A percentile compares a stretch with the other conserved stretches of the same genome.
These are phyloP conservation scores for Bretschneidera sinensis DNA, from an alignment of 345 rosid genomes.

Conservation along the genomic window DNA sequence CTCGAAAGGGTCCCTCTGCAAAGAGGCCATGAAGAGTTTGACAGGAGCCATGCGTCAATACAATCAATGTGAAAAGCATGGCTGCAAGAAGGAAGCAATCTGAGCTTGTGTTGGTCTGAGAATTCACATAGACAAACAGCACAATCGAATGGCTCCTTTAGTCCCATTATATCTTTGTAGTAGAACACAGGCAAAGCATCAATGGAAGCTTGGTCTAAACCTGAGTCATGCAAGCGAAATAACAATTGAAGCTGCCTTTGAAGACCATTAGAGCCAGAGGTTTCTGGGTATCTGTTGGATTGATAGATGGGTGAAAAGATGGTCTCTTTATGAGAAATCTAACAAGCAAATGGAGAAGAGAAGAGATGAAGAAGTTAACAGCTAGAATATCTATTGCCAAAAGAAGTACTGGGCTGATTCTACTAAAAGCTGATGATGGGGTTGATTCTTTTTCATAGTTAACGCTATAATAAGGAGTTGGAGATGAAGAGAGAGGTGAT, in stretches of 20 bases:
- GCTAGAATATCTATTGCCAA: slow-evolving; percentile 46
- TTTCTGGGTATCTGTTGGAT: slow-evolving; percentile 39
- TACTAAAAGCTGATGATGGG: slow-evolving; percentile 26
- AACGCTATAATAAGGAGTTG: slow-evolving; percentile 16
- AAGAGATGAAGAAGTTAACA: slow-evolving; percentile 44
- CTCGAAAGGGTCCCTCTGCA: slow-evolving; percentile 49
- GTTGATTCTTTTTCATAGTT: slow-evolving; percentile 25
- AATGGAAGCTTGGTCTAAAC: slow-evolving; percentile 61
- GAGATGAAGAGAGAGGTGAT: slow-evolving; percentile 16
- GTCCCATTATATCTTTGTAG: slow-evolving; percentile 54
- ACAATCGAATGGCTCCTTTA: slow-evolving; percentile 71
- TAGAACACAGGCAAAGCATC: slow-evolving; percentile 69
- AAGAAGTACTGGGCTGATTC: slow-evolving; percentile 47
- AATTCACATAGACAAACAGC: slow-evolving; percentile 72
- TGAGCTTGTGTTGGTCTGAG: slow-evolving; percentile 46
- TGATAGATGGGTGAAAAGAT: slow-evolving; percentile 36
- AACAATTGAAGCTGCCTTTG: slow-evolving; percentile 74
- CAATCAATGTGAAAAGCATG: slow-evolving; percentile 74
- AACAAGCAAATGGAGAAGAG: slow-evolving; percentile 55
- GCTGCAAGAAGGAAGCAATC: slow-evolving; percentile 60
- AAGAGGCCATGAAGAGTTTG: slow-evolving; percentile 77
- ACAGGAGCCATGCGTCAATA: slow-evolving; percentile 76
- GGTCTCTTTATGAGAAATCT: slow-evolving; percentile 43
- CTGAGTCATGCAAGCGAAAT: slow-evolving; percentile 61
- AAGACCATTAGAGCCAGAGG: slow-evolving; percentile 37